These are phyloP conservation scores for Fragaria ananassa DNA, from an alignment of 306 rosid species.

Conservation along the genomic window DNA sequence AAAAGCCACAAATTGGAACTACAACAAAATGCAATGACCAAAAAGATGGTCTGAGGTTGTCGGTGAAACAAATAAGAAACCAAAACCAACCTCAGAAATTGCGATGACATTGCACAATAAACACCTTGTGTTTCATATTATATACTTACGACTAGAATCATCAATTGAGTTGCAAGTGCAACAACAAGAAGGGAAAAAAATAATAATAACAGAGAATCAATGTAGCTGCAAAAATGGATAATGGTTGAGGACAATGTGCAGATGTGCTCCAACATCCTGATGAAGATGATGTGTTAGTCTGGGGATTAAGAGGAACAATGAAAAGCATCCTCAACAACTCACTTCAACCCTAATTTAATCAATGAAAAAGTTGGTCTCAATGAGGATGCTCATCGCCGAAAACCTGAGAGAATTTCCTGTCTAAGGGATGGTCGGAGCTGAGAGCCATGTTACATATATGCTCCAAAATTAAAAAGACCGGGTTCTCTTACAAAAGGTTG, in stretches of 20 bases:
- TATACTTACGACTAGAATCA: background rate
- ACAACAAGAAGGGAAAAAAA: no score
- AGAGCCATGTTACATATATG: no score
- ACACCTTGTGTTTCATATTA: background rate
- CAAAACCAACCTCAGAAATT: background rate
- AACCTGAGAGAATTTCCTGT: no score
- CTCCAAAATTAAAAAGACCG: no score
- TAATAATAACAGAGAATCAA: background rate
- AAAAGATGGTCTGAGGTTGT: background rate
- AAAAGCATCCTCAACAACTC: constrained; percentile 6
- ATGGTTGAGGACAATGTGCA: background rate
- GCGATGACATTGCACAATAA: background rate
- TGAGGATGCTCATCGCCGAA: no score
- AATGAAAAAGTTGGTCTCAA: background rate
- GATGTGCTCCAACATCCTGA: background rate
- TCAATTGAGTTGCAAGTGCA: background rate
- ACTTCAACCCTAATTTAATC: background rate
- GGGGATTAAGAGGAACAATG: background rate
- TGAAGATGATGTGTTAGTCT: constrained; percentile 4
- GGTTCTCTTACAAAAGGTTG: no score
- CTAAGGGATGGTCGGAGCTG: no score
- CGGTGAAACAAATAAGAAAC: background rate
- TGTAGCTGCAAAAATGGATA: background rate
- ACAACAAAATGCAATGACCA: background rate
- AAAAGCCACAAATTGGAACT: background rate